Conservation (phyloP, 2,329 filamentous ascomycete species). For the Phaeomoniella chlamydospora region DNA sequence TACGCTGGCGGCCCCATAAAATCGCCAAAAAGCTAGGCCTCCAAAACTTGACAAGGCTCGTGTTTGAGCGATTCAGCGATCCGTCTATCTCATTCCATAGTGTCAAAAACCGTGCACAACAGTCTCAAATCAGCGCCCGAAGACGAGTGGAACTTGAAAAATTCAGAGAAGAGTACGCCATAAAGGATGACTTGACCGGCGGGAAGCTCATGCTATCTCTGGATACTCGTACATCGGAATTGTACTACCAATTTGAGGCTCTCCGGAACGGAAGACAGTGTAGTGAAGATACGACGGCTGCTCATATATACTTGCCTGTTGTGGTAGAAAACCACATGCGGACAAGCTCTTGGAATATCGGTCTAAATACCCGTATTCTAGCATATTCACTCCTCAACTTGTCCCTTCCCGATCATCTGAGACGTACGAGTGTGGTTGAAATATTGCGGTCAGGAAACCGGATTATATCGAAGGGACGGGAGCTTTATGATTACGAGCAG, state of each 20-base stretch:
- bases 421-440: slow-evolving; percentile 14
- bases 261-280: slow-evolving; percentile 8
- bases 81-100: slow-evolving; percentile 9
- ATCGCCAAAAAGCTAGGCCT: slow-evolving; percentile 20
- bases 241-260: slow-evolving; percentile 28
- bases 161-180: slow-evolving; percentile 16
- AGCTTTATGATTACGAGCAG: slow-evolving; percentile 11
- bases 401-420: slow-evolving; percentile 13
- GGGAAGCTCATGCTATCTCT: slow-evolving; percentile 12
- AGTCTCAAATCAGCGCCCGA: not conserved
- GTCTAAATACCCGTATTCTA: slow-evolving; percentile 33
- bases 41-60: slow-evolving; percentile 18
- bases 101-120: not conserved
- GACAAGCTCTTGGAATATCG: slow-evolving; percentile 43
- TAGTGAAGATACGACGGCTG: slow-evolving; percentile 9
- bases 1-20: slow-evolving; percentile 6
- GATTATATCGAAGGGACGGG: slow-evolving; percentile 16
- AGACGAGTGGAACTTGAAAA: not conserved
- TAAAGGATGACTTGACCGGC: slow-evolving; percentile 4
- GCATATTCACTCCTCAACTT: slow-evolving; percentile 40
- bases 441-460: slow-evolving; percentile 20
- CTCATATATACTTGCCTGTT: slow-evolving; percentile 49
- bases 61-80: slow-evolving; percentile 22
- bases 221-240: slow-evolving; percentile 37
- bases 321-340: slow-evolving; percentile 43